Conservation (phyloP, 2,329 filamentous ascomycete genomes). For the Ophiostoma piceae region DNA sequence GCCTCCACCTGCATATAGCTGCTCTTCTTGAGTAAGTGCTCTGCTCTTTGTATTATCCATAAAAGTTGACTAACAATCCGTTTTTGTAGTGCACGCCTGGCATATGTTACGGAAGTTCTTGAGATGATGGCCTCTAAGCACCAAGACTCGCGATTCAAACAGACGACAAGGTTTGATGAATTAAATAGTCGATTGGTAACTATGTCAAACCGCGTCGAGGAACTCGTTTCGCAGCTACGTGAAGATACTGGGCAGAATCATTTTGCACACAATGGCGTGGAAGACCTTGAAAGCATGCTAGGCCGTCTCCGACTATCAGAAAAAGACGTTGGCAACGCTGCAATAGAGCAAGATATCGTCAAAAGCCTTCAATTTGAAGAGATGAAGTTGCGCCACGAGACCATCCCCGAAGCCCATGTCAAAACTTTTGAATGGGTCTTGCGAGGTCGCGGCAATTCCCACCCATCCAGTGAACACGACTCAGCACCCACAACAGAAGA, state of each 20-base stretch:
- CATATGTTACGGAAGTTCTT: no score
- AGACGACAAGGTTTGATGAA: no score
- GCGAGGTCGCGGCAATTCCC: not conserved
- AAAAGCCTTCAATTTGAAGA: not conserved
- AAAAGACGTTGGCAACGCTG: not conserved
- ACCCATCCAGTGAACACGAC: not conserved
- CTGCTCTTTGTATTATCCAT: no score
- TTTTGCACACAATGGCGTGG: not conserved
- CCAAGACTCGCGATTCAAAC: no score
- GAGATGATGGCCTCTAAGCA: no score
- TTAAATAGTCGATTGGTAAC: no score
- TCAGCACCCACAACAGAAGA: no score
- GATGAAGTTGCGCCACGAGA: constrained; percentile 11
- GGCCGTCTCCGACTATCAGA: not conserved
- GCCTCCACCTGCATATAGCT: not conserved
- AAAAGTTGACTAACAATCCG: no score
- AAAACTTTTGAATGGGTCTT: constrained; percentile 20
- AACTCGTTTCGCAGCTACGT: no score
- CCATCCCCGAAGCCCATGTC: constrained; percentile 15
- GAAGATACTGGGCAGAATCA: no score
- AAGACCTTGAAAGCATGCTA: not conserved
- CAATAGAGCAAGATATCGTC: not conserved
- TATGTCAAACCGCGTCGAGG: no score
- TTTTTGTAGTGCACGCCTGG: no score
- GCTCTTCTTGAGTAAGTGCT: not conserved